phyloP scores from a whole-genome alignment of 1,139 yeast genomes.

The Magnusiomyces suaveolens region DNA sequence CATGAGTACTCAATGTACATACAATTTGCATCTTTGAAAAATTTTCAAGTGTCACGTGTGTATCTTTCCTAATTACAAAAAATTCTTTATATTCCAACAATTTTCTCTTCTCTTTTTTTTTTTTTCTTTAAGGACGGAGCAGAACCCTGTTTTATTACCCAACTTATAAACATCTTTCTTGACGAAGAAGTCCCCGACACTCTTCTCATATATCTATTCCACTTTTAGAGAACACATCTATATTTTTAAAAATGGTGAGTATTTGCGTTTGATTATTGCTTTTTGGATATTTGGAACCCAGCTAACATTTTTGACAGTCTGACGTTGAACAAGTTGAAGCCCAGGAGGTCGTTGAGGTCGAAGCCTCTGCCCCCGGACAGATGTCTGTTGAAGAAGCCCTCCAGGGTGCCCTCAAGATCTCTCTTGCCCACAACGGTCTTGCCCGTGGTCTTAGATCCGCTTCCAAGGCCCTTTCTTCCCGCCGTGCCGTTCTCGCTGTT shows the following conservation, averaged over 20 bases:
- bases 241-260: slow-evolving; percentile 13
- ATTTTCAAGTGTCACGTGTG: too few species aligned
- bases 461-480: slow-evolving; percentile 88
- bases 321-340: slow-evolving; percentile 36
- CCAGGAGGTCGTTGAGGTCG: slow-evolving; percentile 80
- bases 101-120: slow-evolving; percentile 1
- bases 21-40: too few species aligned
- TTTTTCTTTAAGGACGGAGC: slow-evolving; percentile 15
- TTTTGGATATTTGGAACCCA: too few species aligned
- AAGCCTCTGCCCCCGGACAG: slow-evolving; percentile 62
- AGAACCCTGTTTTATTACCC: slow-evolving; percentile 15
- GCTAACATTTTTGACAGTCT: slow-evolving; percentile 29
- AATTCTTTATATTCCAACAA: neutral
- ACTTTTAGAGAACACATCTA: neutral
- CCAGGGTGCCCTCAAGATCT: slow-evolving; percentile 95
- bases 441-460: slow-evolving; percentile 99
- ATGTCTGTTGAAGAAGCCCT: slow-evolving; percentile 97
- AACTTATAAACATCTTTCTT: slow-evolving; percentile 13
- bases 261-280: neutral
- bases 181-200: slow-evolving; percentile 18
- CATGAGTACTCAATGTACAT: too few species aligned
- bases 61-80: too few species aligned
- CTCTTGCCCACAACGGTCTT: slow-evolving; percentile 98
- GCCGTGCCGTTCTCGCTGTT: slow-evolving; percentile 97
- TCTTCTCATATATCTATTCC: neutral